Evolutionary conservation across 139 green algal genomes (phyloP), one percentile per base, ranked within the genome.

Genomic region (Chlorella sp.): DNA sequence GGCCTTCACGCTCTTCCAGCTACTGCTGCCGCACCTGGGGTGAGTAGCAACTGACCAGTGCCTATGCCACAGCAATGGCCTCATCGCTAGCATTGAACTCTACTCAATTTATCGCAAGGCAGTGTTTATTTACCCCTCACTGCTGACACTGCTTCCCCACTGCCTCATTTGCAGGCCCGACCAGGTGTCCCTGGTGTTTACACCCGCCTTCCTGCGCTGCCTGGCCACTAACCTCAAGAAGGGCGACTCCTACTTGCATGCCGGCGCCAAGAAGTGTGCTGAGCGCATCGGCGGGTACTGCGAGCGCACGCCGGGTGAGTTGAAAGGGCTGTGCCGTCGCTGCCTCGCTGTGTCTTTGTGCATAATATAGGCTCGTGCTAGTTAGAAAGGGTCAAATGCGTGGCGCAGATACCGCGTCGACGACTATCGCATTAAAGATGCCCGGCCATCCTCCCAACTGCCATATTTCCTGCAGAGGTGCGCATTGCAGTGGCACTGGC

Each of bases 1-100:
- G 39, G 93, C 81, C 64, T 89, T 97, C 57, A 90, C 92, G 87
- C 90, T 97, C 32, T 95, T 97, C 74, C 83, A 82, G 60, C 74
- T 92, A 30, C 64, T 95, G 74, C 89, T 96, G 70, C 92, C 93
- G 0, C 81, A 84, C 62, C 74, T 92, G 30, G 74, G 62, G 89
- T 89, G 47, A 71, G 78, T 25, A n/a, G n/a, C n/a, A n/a, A n/a
- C n/a, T n/a, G n/a, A n/a, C n/a, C n/a, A n/a, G n/a, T n/a, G n/a
- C n/a, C n/a, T n/a, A n/a, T n/a, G n/a, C n/a, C n/a, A n/a, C n/a
- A n/a, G n/a, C n/a, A n/a, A n/a, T n/a, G n/a, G n/a, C n/a, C n/a
- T n/a, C n/a, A n/a, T n/a, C n/a, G n/a, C n/a, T n/a, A n/a, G n/a
- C n/a, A n/a, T n/a, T n/a, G n/a, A n/a, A n/a, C n/a, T n/a, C n/a